These are phyloP conservation scores for Pythium dissotocum DNA, from an alignment of 352 stramenopile genomes.

Conservation along the genomic window DNA sequence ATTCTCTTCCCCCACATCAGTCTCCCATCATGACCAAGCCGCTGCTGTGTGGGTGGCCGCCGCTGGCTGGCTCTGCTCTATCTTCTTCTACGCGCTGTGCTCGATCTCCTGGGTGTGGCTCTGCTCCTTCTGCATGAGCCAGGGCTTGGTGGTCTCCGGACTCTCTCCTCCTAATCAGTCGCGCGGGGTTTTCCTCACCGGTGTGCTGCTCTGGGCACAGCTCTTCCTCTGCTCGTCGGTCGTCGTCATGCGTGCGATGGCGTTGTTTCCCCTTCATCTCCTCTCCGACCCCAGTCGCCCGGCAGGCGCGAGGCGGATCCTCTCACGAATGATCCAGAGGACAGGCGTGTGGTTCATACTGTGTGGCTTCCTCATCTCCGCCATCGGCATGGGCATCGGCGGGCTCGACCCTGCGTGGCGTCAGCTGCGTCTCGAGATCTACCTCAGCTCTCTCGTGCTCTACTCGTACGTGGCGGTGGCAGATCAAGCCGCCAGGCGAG, in stretches of 20 bases:
- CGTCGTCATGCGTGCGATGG: conserved; percentile 8
- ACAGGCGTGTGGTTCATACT: conserved; percentile 6
- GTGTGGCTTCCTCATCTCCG: background rate
- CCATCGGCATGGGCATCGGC: conserved; percentile 1
- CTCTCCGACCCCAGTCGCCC: background rate
- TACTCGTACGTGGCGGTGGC: conserved; percentile 7
- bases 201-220: conserved; percentile 11
- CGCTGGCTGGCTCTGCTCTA: background rate
- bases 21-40: background rate
- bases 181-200: conserved; percentile 3
- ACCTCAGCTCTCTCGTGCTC: conserved; percentile 1
- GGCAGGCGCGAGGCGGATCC: background rate
- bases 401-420: background rate
- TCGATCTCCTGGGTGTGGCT: background rate
- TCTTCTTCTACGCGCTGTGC: background rate
- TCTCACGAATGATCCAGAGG: background rate
- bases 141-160: conserved; percentile 18
- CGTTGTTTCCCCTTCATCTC: conserved; percentile 2
- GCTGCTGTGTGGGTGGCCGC: background rate
- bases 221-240: conserved; percentile 9
- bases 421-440: conserved; percentile 15
- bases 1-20: background rate
- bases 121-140: conserved; percentile 16
- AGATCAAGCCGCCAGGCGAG: background rate
- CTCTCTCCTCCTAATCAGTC: background rate